phyloP scores from a whole-genome alignment of 164 flowering plant genomes.

The Umbilicus rupestris region DNA sequence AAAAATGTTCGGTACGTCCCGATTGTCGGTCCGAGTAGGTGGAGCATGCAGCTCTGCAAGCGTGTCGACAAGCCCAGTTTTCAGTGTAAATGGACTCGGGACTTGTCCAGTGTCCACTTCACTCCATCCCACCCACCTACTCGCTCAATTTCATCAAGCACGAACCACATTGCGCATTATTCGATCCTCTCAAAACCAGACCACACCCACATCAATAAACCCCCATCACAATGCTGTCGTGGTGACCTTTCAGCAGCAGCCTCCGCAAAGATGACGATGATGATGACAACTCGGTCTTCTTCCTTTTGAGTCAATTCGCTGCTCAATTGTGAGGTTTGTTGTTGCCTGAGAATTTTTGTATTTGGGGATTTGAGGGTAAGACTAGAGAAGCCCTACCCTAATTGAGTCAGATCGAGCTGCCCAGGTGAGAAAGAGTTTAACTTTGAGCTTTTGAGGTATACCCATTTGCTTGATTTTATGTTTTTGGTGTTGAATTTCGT shows the following conservation, averaged over 20 bases:
- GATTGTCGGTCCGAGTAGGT: too few relatives aligned
- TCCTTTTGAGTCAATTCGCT: background rate
- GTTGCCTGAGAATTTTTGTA: background rate
- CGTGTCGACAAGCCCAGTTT: background rate
- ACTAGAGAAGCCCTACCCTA: background rate
- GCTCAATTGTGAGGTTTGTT: background rate
- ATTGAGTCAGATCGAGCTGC: background rate
- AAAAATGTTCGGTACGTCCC: too few relatives aligned
- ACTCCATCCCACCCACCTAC: background rate
- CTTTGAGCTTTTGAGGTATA: slow-evolving; percentile 1
- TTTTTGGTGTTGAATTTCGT: background rate
- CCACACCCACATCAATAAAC: too few relatives aligned
- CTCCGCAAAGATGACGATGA: too few relatives aligned
- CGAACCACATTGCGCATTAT: background rate
- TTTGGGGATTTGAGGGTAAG: too few relatives aligned
- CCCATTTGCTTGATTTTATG: background rate
- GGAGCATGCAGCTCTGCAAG: background rate
- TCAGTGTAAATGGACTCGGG: slow-evolving; percentile 1
- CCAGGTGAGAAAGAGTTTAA: background rate
- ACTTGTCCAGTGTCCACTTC: background rate
- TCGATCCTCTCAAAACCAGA: background rate
- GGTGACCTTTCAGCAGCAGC: too few relatives aligned
- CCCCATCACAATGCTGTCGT: too few relatives aligned
- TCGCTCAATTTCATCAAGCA: background rate
- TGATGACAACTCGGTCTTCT: too few relatives aligned